A percentile compares a stretch with the other conserved stretches of the same genome.
Evolutionary conservation across 345 rosid genomes (phyloP).

Genomic region (Sonneratia alba): DNA sequence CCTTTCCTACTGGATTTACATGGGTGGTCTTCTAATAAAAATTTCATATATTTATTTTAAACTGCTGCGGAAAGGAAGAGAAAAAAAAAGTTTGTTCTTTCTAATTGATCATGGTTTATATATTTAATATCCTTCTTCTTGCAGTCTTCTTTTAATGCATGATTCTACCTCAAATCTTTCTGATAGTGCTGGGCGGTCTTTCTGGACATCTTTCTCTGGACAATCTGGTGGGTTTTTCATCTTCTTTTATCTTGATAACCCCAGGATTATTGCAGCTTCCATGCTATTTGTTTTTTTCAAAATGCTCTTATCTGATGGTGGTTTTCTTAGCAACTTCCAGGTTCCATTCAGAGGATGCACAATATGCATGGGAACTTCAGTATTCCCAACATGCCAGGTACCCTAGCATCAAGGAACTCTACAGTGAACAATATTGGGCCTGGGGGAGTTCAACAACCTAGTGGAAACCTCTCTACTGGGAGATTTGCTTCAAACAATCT

Average conservation of each 20-base stretch:
- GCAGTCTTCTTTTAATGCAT: slow-evolving; percentile 75
- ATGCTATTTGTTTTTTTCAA: background rate
- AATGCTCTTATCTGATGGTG: background rate
- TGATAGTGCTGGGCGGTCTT: slow-evolving; percentile 70
- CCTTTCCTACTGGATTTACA: background rate
- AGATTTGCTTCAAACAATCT: slow-evolving; percentile 82
- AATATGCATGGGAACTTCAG: slow-evolving; percentile 84
- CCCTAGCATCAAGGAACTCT: slow-evolving; percentile 85
- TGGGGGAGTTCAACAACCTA: slow-evolving; percentile 82
- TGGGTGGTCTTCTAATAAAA: background rate
- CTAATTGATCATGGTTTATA: background rate
- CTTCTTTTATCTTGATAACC: slow-evolving; percentile 59
- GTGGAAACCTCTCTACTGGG: slow-evolving; percentile 83
- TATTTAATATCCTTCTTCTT: slow-evolving; percentile 8
- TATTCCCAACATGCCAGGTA: slow-evolving; percentile 80
- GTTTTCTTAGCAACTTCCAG: slow-evolving; percentile 22
- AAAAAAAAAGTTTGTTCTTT: background rate
- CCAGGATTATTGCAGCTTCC: slow-evolving; percentile 6
- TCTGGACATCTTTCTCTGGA: slow-evolving; percentile 75
- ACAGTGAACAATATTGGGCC: slow-evolving; percentile 63
- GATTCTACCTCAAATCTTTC: slow-evolving; percentile 79
- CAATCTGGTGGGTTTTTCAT: slow-evolving; percentile 90
- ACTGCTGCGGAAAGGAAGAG: background rate
- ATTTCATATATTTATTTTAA: background rate
- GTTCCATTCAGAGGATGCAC: slow-evolving; percentile 83